These are phyloP conservation scores for Colletotrichum trifolii DNA, from an alignment of 2,329 filamentous ascomycete genomes.

Conservation along the genomic window DNA sequence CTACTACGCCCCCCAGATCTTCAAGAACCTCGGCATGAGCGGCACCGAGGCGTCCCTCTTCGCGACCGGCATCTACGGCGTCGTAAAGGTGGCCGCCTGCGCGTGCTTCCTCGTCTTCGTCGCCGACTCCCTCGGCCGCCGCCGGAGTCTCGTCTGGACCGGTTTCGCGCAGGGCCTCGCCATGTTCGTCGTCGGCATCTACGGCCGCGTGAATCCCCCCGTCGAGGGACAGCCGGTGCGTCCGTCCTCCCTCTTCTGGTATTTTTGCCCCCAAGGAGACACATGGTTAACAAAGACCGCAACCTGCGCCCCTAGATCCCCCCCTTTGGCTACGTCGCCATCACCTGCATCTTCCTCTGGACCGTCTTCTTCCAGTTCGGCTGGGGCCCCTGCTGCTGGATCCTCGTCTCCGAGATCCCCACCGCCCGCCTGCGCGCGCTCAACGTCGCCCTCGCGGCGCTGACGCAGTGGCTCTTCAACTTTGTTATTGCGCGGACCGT, in stretches of 20 bases:
- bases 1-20: conserved; percentile 78
- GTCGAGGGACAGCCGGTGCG: conserved; percentile 58
- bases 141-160: conserved; percentile 71
- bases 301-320: conserved; percentile 55
- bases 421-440: conserved; percentile 72
- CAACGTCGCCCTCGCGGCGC: conserved; percentile 75
- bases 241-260: neutral
- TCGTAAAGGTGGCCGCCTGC: conserved; percentile 75
- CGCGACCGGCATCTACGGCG: conserved; percentile 79
- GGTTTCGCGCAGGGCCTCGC: conserved; percentile 69
- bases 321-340: conserved; percentile 75
- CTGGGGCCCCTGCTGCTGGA: conserved; percentile 80
- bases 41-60: conserved; percentile 70
- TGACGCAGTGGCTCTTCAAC: conserved; percentile 80
- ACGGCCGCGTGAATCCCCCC: conserved; percentile 72
- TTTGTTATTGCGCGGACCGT: conserved; percentile 77
- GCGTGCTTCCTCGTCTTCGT: conserved; percentile 73
- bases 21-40: conserved; percentile 70
- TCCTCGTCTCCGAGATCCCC: conserved; percentile 77
- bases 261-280: neutral
- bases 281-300: neutral
- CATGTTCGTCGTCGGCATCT: conserved; percentile 79
- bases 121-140: conserved; percentile 76
- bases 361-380: conserved; percentile 76
- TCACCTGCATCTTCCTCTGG: conserved; percentile 79